Evolutionary conservation across 139 green algal species (phyloP).

Genomic region (Pleodorina starrii): DNA sequence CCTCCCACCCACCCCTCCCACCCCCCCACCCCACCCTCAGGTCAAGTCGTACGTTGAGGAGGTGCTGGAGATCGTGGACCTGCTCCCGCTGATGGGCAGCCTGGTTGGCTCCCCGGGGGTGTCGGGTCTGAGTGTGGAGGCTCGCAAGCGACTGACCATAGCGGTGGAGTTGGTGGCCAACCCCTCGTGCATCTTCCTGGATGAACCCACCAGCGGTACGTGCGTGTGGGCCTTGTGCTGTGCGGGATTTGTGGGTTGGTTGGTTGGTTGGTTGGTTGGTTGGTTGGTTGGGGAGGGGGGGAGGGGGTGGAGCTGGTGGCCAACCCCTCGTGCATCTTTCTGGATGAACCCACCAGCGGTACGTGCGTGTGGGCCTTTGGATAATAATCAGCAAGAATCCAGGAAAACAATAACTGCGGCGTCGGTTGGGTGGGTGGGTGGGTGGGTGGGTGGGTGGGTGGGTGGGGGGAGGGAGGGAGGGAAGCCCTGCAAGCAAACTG

Average conservation of each 20-base stretch:
- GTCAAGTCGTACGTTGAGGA: conserved; percentile 72
- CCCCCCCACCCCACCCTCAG: background rate
- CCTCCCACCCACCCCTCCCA: too few species aligned
- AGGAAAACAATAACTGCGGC: too few species aligned
- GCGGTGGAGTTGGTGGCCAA: conserved; percentile 93
- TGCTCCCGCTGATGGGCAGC: conserved; percentile 58
- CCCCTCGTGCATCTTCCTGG: conserved; percentile 76
- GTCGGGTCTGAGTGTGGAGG: conserved; percentile 83
- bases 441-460: too few species aligned
- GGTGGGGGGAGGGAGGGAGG: too few species aligned
- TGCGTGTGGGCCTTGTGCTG: too few species aligned
- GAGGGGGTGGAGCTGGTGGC: conserved; percentile 94
- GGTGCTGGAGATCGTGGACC: conserved; percentile 86
- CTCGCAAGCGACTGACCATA: conserved; percentile 94
- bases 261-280: too few species aligned
- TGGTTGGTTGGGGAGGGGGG: too few species aligned
- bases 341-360: conserved; percentile 71
- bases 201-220: conserved; percentile 65
- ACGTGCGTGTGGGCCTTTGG: too few species aligned
- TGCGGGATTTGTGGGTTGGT: too few species aligned
- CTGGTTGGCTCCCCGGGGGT: conserved; percentile 64
- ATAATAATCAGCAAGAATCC: too few species aligned
- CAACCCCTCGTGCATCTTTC: conserved; percentile 78
- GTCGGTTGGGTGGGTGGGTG: too few species aligned
- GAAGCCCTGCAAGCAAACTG: too few species aligned